phyloP scores from a whole-genome alignment of 805 yeast genomes.

The Kregervanrija fluxuum region DNA sequence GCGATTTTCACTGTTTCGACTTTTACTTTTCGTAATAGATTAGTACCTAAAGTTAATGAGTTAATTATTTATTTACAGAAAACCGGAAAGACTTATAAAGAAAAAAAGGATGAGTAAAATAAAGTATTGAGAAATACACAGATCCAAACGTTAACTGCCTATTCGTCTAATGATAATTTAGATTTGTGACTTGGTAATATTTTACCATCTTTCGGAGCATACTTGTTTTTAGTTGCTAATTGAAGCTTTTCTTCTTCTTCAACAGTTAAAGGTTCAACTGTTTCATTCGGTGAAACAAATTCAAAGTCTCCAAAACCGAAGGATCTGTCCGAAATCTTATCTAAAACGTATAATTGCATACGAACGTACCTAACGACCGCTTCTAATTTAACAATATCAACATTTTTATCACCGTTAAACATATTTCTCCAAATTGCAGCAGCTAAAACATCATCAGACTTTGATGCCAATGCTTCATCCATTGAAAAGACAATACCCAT shows the following conservation, averaged over 20 bases:
- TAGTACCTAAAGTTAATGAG: no score
- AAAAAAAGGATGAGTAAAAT: no score
- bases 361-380: conserved; percentile 86
- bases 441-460: conserved; percentile 65
- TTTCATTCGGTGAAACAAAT: conserved; percentile 76
- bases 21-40: no score
- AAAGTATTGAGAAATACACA: no score
- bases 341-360: conserved; percentile 80
- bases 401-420: conserved; percentile 75
- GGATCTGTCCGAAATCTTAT: conserved; percentile 81
- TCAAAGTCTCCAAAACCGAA: conserved; percentile 86
- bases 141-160: conserved; percentile 1
- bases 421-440: conserved; percentile 85
- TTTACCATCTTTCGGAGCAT: conserved; percentile 40
- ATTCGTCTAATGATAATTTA: conserved; percentile 41
- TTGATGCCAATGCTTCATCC: conserved; percentile 83
- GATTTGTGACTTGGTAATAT: conserved; percentile 57
- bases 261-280: conserved; percentile 62
- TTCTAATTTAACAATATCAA: conserved; percentile 78
- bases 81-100: no score
- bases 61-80: no score
- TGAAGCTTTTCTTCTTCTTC: conserved; percentile 54
- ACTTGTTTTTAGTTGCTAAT: conserved; percentile 43
- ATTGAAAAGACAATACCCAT: conserved; percentile 85
- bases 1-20: no score